Evolutionary conservation across 192 early-diverging fungal genomes (phyloP), one percentile per base, ranked within the genome.

Genomic region (Coemansia sp.): DNA sequence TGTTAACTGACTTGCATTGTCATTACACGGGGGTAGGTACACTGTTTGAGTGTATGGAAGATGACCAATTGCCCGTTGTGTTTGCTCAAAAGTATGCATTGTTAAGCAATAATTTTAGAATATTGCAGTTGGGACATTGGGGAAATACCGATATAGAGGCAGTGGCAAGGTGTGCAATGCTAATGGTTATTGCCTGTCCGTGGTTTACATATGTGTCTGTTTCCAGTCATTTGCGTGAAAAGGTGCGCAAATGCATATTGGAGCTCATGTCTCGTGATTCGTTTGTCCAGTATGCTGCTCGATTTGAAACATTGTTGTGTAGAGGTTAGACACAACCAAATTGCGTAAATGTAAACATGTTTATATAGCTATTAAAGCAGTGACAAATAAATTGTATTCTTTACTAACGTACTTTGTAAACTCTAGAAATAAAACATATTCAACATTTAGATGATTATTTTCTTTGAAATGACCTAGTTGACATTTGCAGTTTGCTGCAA

Each of bases 171-270:
- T 64, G 55, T 19, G 55, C 61, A 0, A 50, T 70, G 56, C 41
- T 70, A 11, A 19, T 70, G 55, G 67, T 56, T 32, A 70, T 70
- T 52, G 53, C 61, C 14, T 70, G 67, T 39, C 67, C 56, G 1
- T 6, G 14, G 15, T 58, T 58, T 62, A 56, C 56, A 11, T 57
- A 25, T 29, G 49, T 39, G 19, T 51, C 61, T 4, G 35, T 63
- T 2, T 4, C 29, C 2, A 37, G 17, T 9, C 50, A 63, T 39
- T 14, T 53, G 2, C 49, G 51, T 39, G 24, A 27, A 25, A 47
- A 27, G 0, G 3, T 61, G 15, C 15, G 41, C 21, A 19, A 25
- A 5, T 17, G 25, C 19, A 50, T 50, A 15, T 17, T 22, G 19
- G 11, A 17, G 8, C 14, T 7, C 19, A 61, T 61, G 32, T 15